A percentile compares a stretch with the other conserved stretches of the same genome.
Conservation (phyloP, 495 filamentous ascomycete genomes). For the Penicillium robsamsonii region DNA sequence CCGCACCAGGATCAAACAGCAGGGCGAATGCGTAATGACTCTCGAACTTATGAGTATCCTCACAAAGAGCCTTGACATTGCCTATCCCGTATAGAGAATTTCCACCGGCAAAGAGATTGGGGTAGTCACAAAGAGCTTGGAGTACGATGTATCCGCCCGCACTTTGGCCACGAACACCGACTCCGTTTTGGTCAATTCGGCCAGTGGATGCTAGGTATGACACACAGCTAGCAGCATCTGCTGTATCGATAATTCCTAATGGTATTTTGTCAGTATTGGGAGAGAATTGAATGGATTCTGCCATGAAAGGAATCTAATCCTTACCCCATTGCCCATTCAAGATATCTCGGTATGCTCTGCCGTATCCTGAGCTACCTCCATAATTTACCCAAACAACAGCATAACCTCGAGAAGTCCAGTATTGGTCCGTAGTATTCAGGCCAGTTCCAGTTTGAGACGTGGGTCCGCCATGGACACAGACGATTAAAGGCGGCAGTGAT, state of each 20-base stretch:
- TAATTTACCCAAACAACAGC: constrained; percentile 44
- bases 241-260: constrained; percentile 27
- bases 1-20: constrained; percentile 20
- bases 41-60: constrained; percentile 49
- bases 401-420: constrained; percentile 47
- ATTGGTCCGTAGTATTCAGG: constrained; percentile 37
- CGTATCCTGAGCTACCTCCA: constrained; percentile 42
- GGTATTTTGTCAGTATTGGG: not conserved
- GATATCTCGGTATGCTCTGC: constrained; percentile 36
- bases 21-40: constrained; percentile 38
- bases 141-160: constrained; percentile 46
- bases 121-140: constrained; percentile 26
- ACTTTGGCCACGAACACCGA: constrained; percentile 41
- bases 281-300: not conserved
- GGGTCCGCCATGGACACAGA: constrained; percentile 45
- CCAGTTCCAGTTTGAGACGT: constrained; percentile 34
- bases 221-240: constrained; percentile 40
- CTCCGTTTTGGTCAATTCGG: constrained; percentile 28
- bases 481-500: constrained; percentile 40
- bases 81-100: constrained; percentile 38
- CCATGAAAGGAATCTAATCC: not conserved
- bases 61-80: constrained; percentile 32
- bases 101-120: constrained; percentile 30
- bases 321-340: constrained; percentile 38
- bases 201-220: constrained; percentile 28